A percentile compares a stretch with the other conserved stretches of the same genome.
Conservation (phyloP, 306 rosid species). For the Morella rubra region DNA sequence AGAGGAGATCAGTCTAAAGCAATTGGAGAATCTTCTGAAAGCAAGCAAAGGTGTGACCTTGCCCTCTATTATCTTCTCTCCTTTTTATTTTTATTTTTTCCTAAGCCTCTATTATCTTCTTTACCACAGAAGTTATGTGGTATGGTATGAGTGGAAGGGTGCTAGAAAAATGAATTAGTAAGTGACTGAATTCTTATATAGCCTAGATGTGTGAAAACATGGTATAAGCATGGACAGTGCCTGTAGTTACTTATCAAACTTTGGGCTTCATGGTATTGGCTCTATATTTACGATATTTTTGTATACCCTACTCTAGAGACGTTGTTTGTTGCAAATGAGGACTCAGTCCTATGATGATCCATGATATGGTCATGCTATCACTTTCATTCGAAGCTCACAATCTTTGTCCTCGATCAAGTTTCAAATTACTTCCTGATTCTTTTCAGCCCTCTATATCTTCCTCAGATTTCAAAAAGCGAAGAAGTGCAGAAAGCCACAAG, state of each 20-base stretch:
- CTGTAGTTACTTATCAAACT: background rate
- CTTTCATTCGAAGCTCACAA: background rate
- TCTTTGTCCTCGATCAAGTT: slow-evolving; percentile 15
- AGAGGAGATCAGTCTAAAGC: slow-evolving; percentile 67
- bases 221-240: background rate
- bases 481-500: slow-evolving; percentile 40
- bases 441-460: slow-evolving; percentile 11
- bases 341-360: slow-evolving; percentile 6
- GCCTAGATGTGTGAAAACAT: background rate
- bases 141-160: background rate
- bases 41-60: slow-evolving; percentile 58
- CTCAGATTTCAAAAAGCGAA: slow-evolving; percentile 70
- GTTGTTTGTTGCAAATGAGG: background rate
- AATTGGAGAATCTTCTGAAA: slow-evolving; percentile 69
- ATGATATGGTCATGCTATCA: background rate
- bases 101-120: slow-evolving; percentile 5
- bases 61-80: too few species aligned
- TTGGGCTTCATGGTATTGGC: background rate
- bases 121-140: background rate
- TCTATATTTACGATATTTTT: background rate
- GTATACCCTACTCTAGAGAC: background rate
- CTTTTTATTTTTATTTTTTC: too few species aligned
- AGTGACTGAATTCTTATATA: background rate
- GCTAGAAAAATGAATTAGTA: background rate
- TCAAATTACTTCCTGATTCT: slow-evolving; percentile 21